phyloP scores from a whole-genome alignment of 106 monocot species.

The Dendrobium huoshanense region DNA sequence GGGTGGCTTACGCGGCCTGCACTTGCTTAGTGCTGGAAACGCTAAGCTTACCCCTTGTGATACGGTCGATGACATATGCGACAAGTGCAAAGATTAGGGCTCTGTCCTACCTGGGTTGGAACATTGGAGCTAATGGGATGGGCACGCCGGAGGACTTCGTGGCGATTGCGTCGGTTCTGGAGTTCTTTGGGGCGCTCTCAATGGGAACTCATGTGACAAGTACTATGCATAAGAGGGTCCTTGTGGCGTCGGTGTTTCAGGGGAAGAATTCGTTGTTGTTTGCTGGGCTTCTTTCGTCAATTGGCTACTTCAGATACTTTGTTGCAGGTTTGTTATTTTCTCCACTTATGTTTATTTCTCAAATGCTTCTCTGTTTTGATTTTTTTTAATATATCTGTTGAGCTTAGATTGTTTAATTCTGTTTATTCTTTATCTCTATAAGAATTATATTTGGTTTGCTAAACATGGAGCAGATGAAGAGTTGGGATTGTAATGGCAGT shows the following conservation, averaged over 20 bases:
- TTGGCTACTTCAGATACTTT: conserved; percentile 91
- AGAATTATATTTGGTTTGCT: no score
- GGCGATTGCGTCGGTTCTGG: conserved; percentile 85
- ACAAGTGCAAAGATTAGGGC: conserved; percentile 42
- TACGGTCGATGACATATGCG: conserved; percentile 18
- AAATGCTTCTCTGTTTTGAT: no score
- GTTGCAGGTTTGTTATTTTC: conserved; percentile 53
- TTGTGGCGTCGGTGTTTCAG: conserved; percentile 62
- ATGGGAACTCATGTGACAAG: conserved; percentile 97
- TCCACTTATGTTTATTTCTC: neutral
- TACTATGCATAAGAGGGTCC: conserved; percentile 97
- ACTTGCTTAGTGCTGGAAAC: conserved; percentile 63
- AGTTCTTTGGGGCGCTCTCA: conserved; percentile 85
- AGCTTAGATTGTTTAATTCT: no score
- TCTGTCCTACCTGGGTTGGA: conserved; percentile 93
- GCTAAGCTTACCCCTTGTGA: conserved; percentile 55
- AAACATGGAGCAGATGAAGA: no score
- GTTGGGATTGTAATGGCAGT: no score
- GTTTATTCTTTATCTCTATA: no score
- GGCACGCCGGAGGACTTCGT: conserved; percentile 93
- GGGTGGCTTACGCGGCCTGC: conserved; percentile 59
- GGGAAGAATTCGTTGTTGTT: conserved; percentile 83
- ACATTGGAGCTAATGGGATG: conserved; percentile 98
- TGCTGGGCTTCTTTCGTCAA: conserved; percentile 76
- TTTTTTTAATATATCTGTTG: no score